Evolutionary conservation across 2,329 filamentous ascomycete genomes (phyloP), one percentile per base, ranked within the genome.

Genomic region (Scolecobasidium constrictum): DNA sequence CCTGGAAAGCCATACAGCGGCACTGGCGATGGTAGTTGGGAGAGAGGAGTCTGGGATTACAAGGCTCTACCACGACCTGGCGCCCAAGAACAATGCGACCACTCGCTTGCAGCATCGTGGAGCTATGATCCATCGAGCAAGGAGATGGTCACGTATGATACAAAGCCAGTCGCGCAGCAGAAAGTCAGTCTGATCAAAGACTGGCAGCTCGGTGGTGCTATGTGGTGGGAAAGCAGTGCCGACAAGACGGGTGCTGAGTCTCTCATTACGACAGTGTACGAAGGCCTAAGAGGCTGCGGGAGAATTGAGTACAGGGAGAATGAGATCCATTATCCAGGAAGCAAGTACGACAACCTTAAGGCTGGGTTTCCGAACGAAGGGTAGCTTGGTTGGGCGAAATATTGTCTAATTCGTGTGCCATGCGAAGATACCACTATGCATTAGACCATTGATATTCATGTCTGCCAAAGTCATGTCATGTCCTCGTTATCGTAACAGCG

Each of bases 181-280:
- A 96, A 95, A 68, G 77, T 79, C 2, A 65, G 74, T 9, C 94
- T 78, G 58, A 75, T 95, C 55, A 73, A 69, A 54, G 59, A 74
- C 17, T 66, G 72, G 36, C 69, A 75, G 0, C 71, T 95, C 0
- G 88, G 87, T 2, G 90, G 90, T n/a, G 86, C 75, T 15, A 95
- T 96, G 88, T 96, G 86, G 86, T 93, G 85, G 85, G 88, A 95
- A 66, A 85, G 78, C 52, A 90, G 82, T 54, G 80, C 76, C 1
- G 90, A 96, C 58, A 80, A 78, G 55, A 56, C 62, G 2, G 78
- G 77, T 0, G 61, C 60, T 9, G 66, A 71, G 0, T 90, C 83
- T 52, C 58, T 95, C 55, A 86, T 70, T 41, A 52, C 52, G 20
- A 56, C 61, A 31, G 61, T 61, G 48, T 69, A 23, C 64, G 63